phyloP scores from a whole-genome alignment of 129 eudicot genomes.

The Lactuca saligna region DNA sequence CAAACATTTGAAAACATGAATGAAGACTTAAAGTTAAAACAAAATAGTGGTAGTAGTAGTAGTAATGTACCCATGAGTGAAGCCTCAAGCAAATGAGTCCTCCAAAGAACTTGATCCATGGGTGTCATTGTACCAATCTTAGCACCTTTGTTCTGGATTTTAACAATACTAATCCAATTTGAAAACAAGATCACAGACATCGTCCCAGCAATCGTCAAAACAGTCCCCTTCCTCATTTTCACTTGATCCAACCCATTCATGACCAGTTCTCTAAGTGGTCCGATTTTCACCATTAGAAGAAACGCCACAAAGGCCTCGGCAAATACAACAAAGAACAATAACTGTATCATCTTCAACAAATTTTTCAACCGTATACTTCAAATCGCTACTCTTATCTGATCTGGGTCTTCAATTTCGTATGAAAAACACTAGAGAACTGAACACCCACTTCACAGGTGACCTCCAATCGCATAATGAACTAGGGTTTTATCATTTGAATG shows the following conservation, averaged over 20 bases:
- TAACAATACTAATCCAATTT: conserved; percentile 72
- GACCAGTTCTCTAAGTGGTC: conserved; percentile 89
- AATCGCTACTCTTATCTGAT: conserved; percentile 7
- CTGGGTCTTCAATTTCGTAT: conserved; percentile 16
- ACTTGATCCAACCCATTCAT: conserved; percentile 93
- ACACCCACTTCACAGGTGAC: conserved; percentile 22
- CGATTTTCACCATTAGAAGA: conserved; percentile 84
- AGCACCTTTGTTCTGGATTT: conserved; percentile 95
- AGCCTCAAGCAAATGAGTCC: conserved; percentile 95
- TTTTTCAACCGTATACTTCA: background rate
- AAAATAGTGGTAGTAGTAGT: background rate
- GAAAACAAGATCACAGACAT: conserved; percentile 75
- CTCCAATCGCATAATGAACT: conserved; percentile 13
- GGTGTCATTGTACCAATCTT: conserved; percentile 98
- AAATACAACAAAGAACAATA: conserved; percentile 68
- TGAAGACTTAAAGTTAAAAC: background rate
- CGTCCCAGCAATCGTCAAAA: conserved; percentile 87
- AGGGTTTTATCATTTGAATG: conserved; percentile 6
- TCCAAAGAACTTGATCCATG: conserved; percentile 99
- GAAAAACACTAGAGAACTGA: background rate
- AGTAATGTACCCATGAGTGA: conserved; percentile 76
- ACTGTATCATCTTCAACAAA: conserved; percentile 67
- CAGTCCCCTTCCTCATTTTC: conserved; percentile 87
- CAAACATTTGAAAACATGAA: background rate
- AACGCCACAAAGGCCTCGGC: conserved; percentile 79